Percentiles rank a stretch among this genome's conserved stretches.
These are phyloP conservation scores for Tolypocladium inflatum DNA, from an alignment of 2,329 filamentous ascomycete species.

Conservation along the genomic window DNA sequence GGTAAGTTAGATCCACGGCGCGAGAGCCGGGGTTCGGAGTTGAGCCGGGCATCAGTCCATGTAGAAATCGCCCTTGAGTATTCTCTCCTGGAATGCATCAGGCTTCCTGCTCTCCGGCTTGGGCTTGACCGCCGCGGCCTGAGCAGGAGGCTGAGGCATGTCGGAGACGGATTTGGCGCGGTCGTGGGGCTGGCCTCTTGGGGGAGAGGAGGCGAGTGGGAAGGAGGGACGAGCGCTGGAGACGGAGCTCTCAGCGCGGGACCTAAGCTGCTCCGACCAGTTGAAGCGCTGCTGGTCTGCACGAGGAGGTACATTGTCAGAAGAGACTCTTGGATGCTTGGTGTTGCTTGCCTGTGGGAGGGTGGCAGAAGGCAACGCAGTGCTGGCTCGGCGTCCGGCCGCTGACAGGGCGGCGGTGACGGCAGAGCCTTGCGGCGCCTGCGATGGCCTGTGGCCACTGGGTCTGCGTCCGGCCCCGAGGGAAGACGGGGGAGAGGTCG, in stretches of 20 bases:
- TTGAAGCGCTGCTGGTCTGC: conserved; percentile 85
- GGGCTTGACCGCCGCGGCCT: conserved; percentile 36
- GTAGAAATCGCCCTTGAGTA: conserved; percentile 94
- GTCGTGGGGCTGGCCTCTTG: conserved; percentile 36
- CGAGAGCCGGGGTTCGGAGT: not conserved
- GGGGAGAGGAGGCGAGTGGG: conserved; percentile 40
- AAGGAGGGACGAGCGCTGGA: conserved; percentile 48
- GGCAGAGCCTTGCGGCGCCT: conserved; percentile 15
- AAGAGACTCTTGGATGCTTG: conserved; percentile 47
- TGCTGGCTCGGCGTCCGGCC: conserved; percentile 26
- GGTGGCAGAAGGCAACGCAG: conserved; percentile 18
- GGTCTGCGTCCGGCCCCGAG: conserved; percentile 17
- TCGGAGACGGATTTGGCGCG: conserved; percentile 62
- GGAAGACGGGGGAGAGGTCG: conserved; percentile 26
- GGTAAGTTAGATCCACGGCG: not conserved
- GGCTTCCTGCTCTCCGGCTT: conserved; percentile 57
- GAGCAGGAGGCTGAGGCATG: conserved; percentile 46
- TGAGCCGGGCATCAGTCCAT: conserved; percentile 59
- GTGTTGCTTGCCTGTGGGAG: conserved; percentile 49
- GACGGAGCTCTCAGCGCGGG: conserved; percentile 75
- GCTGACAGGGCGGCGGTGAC: conserved; percentile 23
- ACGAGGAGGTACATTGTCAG: conserved; percentile 53
- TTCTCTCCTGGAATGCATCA: conserved; percentile 92
- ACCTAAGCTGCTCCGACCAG: conserved; percentile 92
- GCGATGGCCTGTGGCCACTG: conserved; percentile 20